These are phyloP conservation scores for Macrotyloma uniflorum DNA, from an alignment of 306 rosid species.

Conservation along the genomic window DNA sequence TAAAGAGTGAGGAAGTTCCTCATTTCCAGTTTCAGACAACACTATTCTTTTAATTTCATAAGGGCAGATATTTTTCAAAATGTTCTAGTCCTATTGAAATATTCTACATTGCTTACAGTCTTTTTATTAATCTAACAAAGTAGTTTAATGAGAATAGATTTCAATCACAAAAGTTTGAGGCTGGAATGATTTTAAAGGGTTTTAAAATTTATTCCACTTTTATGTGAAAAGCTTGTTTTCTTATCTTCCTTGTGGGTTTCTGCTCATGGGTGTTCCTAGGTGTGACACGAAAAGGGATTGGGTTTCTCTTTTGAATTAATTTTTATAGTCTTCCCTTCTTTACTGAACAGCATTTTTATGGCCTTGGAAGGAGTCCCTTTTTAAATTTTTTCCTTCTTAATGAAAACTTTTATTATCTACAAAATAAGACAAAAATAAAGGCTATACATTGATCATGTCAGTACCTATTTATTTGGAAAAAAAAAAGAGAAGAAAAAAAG, in stretches of 20 bases:
- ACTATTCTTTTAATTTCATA: slow-evolving; percentile 18
- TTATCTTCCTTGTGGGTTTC: slow-evolving; percentile 12
- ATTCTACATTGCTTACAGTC: neutral
- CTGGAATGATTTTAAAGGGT: slow-evolving; percentile 9
- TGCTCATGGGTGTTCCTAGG: neutral
- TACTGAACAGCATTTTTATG: neutral
- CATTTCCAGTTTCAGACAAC: slow-evolving; percentile 4
- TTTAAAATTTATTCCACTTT: neutral
- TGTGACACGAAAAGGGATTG: neutral
- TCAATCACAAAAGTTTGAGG: slow-evolving; percentile 21
- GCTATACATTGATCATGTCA: neutral
- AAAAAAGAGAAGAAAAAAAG: neutral
- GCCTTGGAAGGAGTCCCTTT: neutral
- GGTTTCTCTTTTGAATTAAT: neutral
- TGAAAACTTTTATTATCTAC: neutral
- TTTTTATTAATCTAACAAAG: neutral
- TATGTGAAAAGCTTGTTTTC: slow-evolving; percentile 13
- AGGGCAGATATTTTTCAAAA: slow-evolving; percentile 9
- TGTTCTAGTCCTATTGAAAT: neutral
- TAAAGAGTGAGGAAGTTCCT: neutral
- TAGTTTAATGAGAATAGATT: slow-evolving; percentile 17
- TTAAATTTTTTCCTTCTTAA: neutral
- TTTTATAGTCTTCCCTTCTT: neutral
- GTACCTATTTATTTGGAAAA: neutral
- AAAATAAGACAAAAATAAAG: neutral